A percentile compares a stretch with the other conserved stretches of the same genome.
These are phyloP conservation scores for Zygoascus sp. DNA, from an alignment of 1,139 yeast species.

Conservation along the genomic window DNA sequence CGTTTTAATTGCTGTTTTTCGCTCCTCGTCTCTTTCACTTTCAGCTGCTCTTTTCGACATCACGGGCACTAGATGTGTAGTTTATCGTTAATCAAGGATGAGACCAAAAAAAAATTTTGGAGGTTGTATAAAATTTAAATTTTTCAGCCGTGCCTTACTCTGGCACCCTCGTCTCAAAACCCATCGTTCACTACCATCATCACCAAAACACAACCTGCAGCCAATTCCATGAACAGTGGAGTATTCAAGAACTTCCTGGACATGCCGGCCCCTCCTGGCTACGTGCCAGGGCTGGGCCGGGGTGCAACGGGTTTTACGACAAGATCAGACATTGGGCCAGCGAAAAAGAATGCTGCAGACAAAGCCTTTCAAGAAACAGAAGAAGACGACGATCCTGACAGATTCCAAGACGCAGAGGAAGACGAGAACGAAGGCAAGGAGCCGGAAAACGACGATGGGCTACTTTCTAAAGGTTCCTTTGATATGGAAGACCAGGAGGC, in stretches of 20 bases:
- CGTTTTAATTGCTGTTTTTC: constrained; percentile 30
- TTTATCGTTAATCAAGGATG: neutral
- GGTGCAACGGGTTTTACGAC: constrained; percentile 95
- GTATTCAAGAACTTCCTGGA: constrained; percentile 50
- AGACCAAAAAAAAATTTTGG: constrained; percentile 8
- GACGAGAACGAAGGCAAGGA: constrained; percentile 34
- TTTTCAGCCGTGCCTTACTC: neutral
- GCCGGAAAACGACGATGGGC: constrained; percentile 42
- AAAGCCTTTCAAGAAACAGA: constrained; percentile 37
- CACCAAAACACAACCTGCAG: neutral
- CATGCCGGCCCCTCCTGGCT: constrained; percentile 85
- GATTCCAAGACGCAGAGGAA: constrained; percentile 40
- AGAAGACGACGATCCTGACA: constrained; percentile 34
- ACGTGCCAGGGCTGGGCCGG: constrained; percentile 88
- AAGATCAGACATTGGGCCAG: constrained; percentile 66
- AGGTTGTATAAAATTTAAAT: neutral
- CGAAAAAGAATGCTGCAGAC: constrained; percentile 40
- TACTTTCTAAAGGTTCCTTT: constrained; percentile 29
- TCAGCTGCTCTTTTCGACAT: constrained; percentile 29
- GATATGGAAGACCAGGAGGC: constrained; percentile 67
- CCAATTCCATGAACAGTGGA: constrained; percentile 3
- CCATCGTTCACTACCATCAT: neutral
- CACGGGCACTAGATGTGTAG: constrained; percentile 4
- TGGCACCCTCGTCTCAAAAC: neutral
- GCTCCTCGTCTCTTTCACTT: constrained; percentile 16